Base-by-base conservation (phyloP, 2,329 filamentous ascomycete species). In the Fusarium duplospermum region DNA sequence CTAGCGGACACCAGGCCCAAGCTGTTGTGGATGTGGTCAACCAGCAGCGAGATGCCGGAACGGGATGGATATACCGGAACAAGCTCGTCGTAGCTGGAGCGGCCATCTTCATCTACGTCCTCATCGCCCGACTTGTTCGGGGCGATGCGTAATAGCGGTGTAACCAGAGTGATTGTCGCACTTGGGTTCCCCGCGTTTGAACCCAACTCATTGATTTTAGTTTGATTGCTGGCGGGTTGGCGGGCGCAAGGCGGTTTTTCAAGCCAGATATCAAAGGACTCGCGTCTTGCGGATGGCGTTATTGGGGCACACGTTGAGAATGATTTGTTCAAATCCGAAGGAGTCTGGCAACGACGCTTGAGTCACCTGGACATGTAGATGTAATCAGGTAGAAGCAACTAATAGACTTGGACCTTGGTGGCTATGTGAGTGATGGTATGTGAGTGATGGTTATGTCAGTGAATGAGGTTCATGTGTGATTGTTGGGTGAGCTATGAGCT, bases 31-130 rank as follows among this genome's bases (percentile, higher is more conserved):
- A 96, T 75, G 94, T 87, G 2, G 93, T 84, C 82, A 93, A 83
- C 83, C 94, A 88, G 89, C 92, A 85, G 88, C 91, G 93, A 73
- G 92, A 96, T 74, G 94, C 93, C 3, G 94, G 94, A 0, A 91
- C 94, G 76, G 90, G 94, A 67, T 98, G 94, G 94, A 82, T 97
- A 72, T 88, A 91, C 75, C 89, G 91, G 71, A 94, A 98, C 84
- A 96, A 94, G 84, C 87, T 95, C 72, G 87, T 93, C 78, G 85
- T 98, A 56, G 88, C 91, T 1, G 89, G 93, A 10, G 91, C 87
- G 0, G 83, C 91, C 20, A 86, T 98, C 31, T 93, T 98, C 79
- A 83, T 92, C 18, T 98, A 98, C 83, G 95, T 97, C 13, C 83
- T 98, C 59, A 87, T 97, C 66, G 93, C 94, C 35, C 88, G 96